Percentiles rank a stretch among this genome's conserved stretches.
phyloP scores from a whole-genome alignment of 192 early-diverging fungal genomes.

The Endogone sp. region DNA sequence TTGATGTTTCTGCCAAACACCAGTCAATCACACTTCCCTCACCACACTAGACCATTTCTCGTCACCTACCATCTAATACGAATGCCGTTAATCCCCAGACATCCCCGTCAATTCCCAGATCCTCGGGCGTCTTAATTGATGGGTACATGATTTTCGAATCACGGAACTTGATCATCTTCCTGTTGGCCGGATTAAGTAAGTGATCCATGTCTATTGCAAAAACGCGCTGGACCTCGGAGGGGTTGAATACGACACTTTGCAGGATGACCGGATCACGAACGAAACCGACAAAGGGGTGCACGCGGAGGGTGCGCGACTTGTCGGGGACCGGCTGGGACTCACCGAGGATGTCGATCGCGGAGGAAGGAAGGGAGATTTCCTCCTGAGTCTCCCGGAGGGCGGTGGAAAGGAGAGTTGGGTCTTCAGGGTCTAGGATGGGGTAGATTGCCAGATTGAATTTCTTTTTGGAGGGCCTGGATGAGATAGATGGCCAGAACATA shows the following conservation, averaged over 20 bases:
- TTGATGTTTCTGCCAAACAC: too few species aligned
- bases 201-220: not conserved
- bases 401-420: conserved; percentile 52
- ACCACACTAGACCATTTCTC: too few species aligned
- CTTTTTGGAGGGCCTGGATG: not conserved
- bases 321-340: conserved; percentile 57
- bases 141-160: not conserved
- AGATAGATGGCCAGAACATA: not conserved
- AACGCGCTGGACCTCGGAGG: not conserved
- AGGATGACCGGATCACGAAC: not conserved
- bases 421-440: conserved; percentile 45
- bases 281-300: conserved; percentile 58
- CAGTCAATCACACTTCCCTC: too few species aligned
- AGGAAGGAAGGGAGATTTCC: conserved; percentile 58
- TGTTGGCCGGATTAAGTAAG: not conserved
- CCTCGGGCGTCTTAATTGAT: not conserved
- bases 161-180: not conserved
- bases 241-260: not conserved
- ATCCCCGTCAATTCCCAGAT: not conserved
- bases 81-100: not conserved
- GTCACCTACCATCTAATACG: conserved; percentile 2
- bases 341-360: conserved; percentile 56
- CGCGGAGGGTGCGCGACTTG: conserved; percentile 46
- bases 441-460: not conserved
- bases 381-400: conserved; percentile 80